A percentile compares a stretch with the other conserved stretches of the same genome.
phyloP scores from a whole-genome alignment of 345 rosid genomes.

The Gossypium australe region DNA sequence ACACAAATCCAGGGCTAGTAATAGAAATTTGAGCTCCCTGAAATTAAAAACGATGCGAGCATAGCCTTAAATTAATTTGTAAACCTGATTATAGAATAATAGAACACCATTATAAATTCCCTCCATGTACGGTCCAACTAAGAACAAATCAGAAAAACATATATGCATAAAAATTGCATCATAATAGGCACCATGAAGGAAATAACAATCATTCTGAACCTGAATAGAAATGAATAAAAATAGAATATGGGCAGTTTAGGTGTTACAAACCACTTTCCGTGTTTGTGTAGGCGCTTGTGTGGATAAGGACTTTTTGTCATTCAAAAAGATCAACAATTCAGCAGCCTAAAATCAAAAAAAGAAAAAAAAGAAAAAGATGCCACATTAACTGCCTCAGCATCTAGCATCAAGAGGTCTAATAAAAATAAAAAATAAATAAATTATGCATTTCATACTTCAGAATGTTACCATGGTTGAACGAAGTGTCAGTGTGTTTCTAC shows the following conservation, averaged over 20 bases:
- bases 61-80: conserved; percentile 11
- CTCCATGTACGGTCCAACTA: not conserved
- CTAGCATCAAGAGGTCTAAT: not conserved
- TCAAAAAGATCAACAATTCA: conserved; percentile 31
- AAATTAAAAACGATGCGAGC: conserved; percentile 23
- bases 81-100: not conserved
- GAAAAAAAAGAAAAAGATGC: conserved; percentile 10
- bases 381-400: not conserved
- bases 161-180: not conserved
- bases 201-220: not conserved
- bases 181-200: not conserved
- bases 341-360: conserved; percentile 37
- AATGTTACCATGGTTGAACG: conserved; percentile 54
- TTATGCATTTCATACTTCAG: conserved; percentile 5
- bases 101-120: not conserved
- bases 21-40: conserved; percentile 69
- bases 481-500: conserved; percentile 35
- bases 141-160: not conserved
- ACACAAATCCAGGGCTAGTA: conserved; percentile 85
- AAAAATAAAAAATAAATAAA: not conserved
- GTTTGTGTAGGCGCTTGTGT: conserved; percentile 62
- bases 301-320: conserved; percentile 41
- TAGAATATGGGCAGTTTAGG: not conserved
- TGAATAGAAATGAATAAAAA: not conserved
- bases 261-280: conserved; percentile 54